phyloP scores from a whole-genome alignment of 768 basidiomycete species.

The Russula dissimulans region DNA sequence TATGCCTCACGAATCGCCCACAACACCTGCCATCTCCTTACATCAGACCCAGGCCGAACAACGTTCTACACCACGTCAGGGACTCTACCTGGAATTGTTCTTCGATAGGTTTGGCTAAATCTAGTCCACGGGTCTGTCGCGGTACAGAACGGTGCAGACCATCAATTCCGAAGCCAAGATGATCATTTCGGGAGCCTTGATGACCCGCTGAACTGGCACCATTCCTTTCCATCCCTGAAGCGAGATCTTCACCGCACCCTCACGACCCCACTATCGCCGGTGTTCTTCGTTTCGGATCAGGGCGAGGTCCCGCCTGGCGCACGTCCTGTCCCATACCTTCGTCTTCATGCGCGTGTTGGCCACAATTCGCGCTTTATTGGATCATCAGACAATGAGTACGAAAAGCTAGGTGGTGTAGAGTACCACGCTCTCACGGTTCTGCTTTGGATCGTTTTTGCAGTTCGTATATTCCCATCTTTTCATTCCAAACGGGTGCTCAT shows the following conservation, averaged over 20 bases:
- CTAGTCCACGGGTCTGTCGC: no score
- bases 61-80: not conserved
- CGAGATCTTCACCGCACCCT: conserved; percentile 51
- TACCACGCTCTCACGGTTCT: conserved; percentile 61
- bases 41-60: not conserved
- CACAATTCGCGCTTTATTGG: conserved; percentile 75
- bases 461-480: conserved; percentile 31
- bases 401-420: conserved; percentile 88
- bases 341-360: conserved; percentile 36
- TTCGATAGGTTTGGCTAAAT: not conserved
- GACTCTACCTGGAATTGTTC: no score
- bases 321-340: conserved; percentile 27
- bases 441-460: conserved; percentile 65
- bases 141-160: not conserved
- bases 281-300: conserved; percentile 29
- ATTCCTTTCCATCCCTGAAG: conserved; percentile 52
- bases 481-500: not conserved
- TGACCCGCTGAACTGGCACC: conserved; percentile 23
- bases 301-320: conserved; percentile 8
- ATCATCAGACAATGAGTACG: conserved; percentile 68
- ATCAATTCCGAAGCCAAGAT: conserved; percentile 5
- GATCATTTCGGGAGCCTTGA: conserved; percentile 7
- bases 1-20: not conserved
- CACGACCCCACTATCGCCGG: conserved; percentile 55
- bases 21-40: not conserved